phyloP scores from a whole-genome alignment of 331 rosid genomes.

The Phaseolus coccineus region DNA sequence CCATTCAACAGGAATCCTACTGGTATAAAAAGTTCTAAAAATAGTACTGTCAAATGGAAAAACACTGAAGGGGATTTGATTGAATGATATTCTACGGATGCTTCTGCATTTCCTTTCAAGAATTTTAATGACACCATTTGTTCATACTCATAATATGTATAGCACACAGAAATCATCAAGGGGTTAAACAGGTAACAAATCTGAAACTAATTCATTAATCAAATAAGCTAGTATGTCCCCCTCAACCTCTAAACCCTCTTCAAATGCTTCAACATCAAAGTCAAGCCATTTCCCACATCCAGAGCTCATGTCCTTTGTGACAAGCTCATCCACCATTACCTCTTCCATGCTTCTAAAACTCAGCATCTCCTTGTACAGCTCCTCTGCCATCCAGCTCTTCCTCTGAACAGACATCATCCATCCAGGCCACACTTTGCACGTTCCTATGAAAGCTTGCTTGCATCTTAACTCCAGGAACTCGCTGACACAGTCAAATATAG shows the following conservation, averaged over 20 bases:
- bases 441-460: conserved; percentile 60
- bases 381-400: conserved; percentile 65
- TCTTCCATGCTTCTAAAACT: conserved; percentile 70
- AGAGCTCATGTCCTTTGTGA: conserved; percentile 81
- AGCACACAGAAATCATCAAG: conserved; percentile 31
- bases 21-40: not conserved
- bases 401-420: conserved; percentile 53
- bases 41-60: conserved; percentile 15
- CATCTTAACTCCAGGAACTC: conserved; percentile 66
- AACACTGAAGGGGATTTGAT: conserved; percentile 4
- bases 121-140: conserved; percentile 29
- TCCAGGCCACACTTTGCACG: conserved; percentile 57
- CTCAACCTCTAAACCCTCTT: conserved; percentile 72
- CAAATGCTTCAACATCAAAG: conserved; percentile 69
- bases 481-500: conserved; percentile 67
- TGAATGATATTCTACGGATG: conserved; percentile 6
- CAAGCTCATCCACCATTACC: conserved; percentile 76
- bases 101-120: conserved; percentile 11
- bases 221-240: conserved; percentile 56
- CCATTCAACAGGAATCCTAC: conserved; percentile 2
- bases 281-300: conserved; percentile 77
- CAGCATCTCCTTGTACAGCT: conserved; percentile 64
- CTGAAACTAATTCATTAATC: conserved; percentile 72
- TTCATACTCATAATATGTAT: conserved; percentile 25
- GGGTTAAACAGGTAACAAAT: conserved; percentile 52